These are phyloP conservation scores for Arthroderma sp. DNA, from an alignment of 2,329 filamentous ascomycete genomes.

Conservation along the genomic window DNA sequence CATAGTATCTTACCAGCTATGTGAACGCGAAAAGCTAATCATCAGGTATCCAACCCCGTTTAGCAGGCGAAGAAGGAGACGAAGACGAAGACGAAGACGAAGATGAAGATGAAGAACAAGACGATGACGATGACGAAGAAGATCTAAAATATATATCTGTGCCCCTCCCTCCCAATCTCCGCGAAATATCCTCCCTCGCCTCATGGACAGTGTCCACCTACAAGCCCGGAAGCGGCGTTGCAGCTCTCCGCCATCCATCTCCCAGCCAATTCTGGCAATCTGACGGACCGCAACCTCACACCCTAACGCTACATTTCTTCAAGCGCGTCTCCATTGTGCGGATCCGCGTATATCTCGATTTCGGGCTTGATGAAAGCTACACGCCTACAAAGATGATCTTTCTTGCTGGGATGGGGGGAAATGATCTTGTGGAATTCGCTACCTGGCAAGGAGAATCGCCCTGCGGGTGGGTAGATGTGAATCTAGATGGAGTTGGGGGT, in stretches of 20 bases:
- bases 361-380: conserved; percentile 86
- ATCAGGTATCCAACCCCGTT: too few species aligned
- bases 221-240: conserved; percentile 50
- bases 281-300: conserved; percentile 52
- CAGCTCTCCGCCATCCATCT: conserved; percentile 45
- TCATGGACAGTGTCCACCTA: conserved; percentile 51
- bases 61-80: conserved; percentile 8
- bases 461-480: conserved; percentile 81
- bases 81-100: conserved; percentile 14
- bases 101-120: conserved; percentile 22
- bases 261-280: conserved; percentile 51
- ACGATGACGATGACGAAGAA: conserved; percentile 13
- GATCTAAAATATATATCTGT: conserved; percentile 20
- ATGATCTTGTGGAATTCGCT: conserved; percentile 80
- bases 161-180: conserved; percentile 33
- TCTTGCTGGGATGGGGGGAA: conserved; percentile 76
- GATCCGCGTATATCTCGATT: conserved; percentile 57
- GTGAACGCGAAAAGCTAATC: too few species aligned
- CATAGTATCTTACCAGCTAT: too few species aligned
- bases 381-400: conserved; percentile 89
- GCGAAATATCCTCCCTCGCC: conserved; percentile 53
- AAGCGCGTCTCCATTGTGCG: conserved; percentile 40
- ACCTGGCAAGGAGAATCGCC: conserved; percentile 67
- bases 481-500: conserved; percentile 50
- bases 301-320: conserved; percentile 50